Evolutionary conservation across 345 rosid species (phyloP), one percentile per base, ranked within the genome.

Genomic region (Salix viminalis): DNA sequence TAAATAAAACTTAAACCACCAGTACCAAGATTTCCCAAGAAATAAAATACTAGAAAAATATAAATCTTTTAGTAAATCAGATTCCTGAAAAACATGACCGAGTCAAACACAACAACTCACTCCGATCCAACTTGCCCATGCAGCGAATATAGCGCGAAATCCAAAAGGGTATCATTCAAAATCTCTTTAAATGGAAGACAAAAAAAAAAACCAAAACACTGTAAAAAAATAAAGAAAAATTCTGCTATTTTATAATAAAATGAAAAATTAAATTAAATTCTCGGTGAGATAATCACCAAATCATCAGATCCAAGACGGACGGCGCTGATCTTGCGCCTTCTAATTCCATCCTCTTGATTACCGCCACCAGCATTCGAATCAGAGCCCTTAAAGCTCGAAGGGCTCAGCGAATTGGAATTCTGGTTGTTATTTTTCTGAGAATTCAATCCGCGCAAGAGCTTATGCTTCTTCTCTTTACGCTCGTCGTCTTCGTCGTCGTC

Each of bases 401-500:
- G 3, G 1, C 69, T 42, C 46, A 12, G 3, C 46, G 46, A 42
- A 11, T 42, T 42, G 46, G 46, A 42, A 42, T 42, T 42, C 46
- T 75, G 85, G 69, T 60, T 81, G 18, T 79, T 75, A 44, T 71
- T 56, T 30, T 85, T 80, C 39, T 85, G 79, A 34, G 87, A 84
- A 83, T 91, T 87, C 77, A 94, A 79, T 42, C 97, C 95, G 67
- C 79, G 91, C 68, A 93, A 82, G 54, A 85, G 90, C 82, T 81
- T 84, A 75, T 82, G 97, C 84, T 93, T 91, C 90, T 91, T 95
- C 86, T 88, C 81, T 0, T 78, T 75, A 7, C 97, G 88, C 79
- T 93, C 97, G 37, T 93, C 98, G 18, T 87, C 97, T n/a, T 94
- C 93, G 32, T 90, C 94, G 60, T 80, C 90, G 0, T 74, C 69